Conservation (phyloP, 2,329 filamentous ascomycete species). For the Neonectria hederae region DNA sequence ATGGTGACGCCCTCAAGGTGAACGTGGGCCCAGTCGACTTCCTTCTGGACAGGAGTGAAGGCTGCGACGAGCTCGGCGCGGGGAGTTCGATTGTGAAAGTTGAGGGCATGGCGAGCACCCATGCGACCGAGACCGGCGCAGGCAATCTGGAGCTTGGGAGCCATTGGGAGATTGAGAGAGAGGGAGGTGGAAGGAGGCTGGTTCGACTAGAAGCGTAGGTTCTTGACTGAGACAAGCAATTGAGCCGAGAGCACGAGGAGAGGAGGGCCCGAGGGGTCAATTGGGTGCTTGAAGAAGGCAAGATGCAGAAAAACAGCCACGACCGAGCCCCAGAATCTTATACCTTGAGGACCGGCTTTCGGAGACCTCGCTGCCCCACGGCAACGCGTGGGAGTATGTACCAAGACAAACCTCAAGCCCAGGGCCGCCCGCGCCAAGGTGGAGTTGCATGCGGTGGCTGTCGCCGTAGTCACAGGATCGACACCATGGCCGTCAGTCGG, state of each 20-base stretch:
- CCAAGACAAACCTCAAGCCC: not conserved
- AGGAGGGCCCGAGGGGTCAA: constrained; percentile 12
- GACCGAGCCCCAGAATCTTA: constrained; percentile 25
- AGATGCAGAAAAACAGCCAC: not conserved
- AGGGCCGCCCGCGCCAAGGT: not conserved
- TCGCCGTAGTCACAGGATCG: constrained; percentile 17
- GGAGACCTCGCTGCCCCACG: constrained; percentile 13
- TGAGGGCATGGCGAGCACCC: constrained; percentile 42
- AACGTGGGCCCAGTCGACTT: constrained; percentile 37
- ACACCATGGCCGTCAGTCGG: constrained; percentile 1
- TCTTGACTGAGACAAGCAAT: constrained; percentile 8
- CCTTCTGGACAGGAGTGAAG: constrained; percentile 39
- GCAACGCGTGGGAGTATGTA: not conserved
- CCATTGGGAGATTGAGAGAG: constrained; percentile 22
- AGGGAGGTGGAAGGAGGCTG: not conserved
- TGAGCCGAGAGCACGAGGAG: constrained; percentile 3
- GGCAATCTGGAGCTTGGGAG: constrained; percentile 39
- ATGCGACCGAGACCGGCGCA: constrained; percentile 41
- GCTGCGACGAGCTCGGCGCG: constrained; percentile 40
- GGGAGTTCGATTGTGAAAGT: constrained; percentile 39
- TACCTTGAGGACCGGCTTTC: constrained; percentile 19
- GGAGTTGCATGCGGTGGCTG: constrained; percentile 6
- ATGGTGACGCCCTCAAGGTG: constrained; percentile 37
- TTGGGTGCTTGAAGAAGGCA: constrained; percentile 6
- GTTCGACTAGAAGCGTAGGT: constrained; percentile 1